Conservation (phyloP, 192 early-diverging fungal genomes). For the Phycomyces nitens region DNA sequence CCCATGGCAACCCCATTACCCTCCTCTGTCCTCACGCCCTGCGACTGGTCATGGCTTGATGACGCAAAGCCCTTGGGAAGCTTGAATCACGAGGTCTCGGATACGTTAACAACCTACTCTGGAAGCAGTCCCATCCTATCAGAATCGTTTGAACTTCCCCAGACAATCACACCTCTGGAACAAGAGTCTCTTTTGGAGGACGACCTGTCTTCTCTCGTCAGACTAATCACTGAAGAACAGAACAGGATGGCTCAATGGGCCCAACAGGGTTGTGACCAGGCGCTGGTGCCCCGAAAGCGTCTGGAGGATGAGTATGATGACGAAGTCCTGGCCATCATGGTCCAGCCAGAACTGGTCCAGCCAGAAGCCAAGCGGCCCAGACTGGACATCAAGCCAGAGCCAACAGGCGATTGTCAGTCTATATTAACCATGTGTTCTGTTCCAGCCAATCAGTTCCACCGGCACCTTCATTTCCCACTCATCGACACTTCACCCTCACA, state of each 20-base stretch:
- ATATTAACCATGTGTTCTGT: background rate
- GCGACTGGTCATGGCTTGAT: slow-evolving; percentile 3
- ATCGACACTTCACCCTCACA: background rate
- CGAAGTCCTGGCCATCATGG: too few relatives aligned
- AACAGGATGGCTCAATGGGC: background rate
- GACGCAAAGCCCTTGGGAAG: background rate
- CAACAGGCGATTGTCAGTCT: background rate
- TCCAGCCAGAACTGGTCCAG: too few relatives aligned
- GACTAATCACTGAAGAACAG: background rate
- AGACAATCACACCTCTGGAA: background rate
- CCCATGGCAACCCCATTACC: too few relatives aligned
- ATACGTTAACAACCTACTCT: background rate
- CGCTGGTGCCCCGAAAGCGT: background rate
- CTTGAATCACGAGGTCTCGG: background rate
- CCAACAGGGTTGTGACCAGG: background rate
- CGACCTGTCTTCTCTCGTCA: background rate
- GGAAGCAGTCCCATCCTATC: background rate
- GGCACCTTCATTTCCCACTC: background rate
- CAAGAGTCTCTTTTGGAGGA: background rate
- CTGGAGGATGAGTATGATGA: too few relatives aligned
- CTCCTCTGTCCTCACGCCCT: background rate
- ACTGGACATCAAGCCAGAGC: background rate
- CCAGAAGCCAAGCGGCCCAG: background rate
- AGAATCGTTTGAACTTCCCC: background rate
- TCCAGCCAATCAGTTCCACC: background rate